These are phyloP conservation scores for Xylaria sp. DNA, from an alignment of 2,329 filamentous ascomycete species.

Conservation along the genomic window DNA sequence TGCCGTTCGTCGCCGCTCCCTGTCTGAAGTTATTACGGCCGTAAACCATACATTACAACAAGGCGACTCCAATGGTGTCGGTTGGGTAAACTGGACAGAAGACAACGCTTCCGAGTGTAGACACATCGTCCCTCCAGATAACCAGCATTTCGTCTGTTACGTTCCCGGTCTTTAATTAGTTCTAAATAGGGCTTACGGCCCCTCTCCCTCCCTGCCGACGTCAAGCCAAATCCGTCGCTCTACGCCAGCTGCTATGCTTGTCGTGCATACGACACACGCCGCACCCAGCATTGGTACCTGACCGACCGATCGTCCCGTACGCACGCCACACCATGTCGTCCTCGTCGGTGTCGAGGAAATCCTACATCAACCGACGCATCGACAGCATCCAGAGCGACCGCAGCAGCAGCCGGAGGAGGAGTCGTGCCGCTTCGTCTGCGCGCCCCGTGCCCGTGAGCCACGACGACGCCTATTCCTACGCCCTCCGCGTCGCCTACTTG, in stretches of 20 bases:
- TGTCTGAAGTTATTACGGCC: constrained; percentile 7
- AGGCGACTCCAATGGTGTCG: constrained; percentile 2
- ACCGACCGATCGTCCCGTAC: constrained; percentile 16
- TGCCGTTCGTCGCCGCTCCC: constrained; percentile 3
- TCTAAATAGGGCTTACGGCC: background rate
- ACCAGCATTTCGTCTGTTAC: constrained; percentile 10
- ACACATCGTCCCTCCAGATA: background rate
- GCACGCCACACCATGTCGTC: constrained; percentile 38
- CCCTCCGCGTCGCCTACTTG: constrained; percentile 89
- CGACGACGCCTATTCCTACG: constrained; percentile 91
- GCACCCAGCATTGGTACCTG: constrained; percentile 34
- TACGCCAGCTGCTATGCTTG: constrained; percentile 35
- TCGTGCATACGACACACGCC: constrained; percentile 33
- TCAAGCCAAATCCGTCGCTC: constrained; percentile 10
- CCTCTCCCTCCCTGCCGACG: background rate
- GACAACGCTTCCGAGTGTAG: constrained; percentile 1
- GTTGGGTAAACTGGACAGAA: background rate
- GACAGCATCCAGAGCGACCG: constrained; percentile 62
- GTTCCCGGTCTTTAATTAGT: constrained; percentile 4
- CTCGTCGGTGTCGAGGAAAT: constrained; percentile 39
- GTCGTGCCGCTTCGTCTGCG: constrained; percentile 55
- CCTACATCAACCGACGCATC: constrained; percentile 58
- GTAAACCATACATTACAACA: background rate
- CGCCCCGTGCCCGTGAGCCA: constrained; percentile 64
- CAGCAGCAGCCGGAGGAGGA: constrained; percentile 53